phyloP scores from a whole-genome alignment of 768 basidiomycete genomes.

The Macrolepiota albuminosa region DNA sequence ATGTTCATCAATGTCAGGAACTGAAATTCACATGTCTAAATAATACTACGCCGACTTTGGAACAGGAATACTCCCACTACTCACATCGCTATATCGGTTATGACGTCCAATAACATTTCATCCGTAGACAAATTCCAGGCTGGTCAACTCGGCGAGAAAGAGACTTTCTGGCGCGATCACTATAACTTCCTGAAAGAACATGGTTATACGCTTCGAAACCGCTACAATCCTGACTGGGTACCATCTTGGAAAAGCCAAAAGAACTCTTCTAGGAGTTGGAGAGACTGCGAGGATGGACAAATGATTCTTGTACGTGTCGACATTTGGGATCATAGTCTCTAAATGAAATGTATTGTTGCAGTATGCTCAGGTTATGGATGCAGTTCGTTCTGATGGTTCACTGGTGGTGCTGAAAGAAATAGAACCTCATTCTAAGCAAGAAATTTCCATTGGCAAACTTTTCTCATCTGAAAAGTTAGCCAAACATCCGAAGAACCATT shows the following conservation, averaged over 20 bases:
- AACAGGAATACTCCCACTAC: neutral
- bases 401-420: neutral
- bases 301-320: neutral
- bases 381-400: neutral
- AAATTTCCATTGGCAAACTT: neutral
- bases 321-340: neutral
- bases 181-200: neutral
- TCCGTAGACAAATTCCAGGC: neutral
- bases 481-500: neutral
- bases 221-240: slow-evolving; percentile 1
- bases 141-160: neutral
- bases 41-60: neutral
- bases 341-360: neutral
- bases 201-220: neutral
- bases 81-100: neutral
- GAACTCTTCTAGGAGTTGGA: neutral
- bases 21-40: neutral
- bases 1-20: neutral
- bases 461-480: neutral
- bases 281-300: neutral
- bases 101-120: neutral
- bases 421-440: neutral
- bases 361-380: neutral
- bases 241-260: neutral
- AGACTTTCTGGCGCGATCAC: slow-evolving; percentile 1